A percentile compares a stretch with the other conserved stretches of the same genome.
These are phyloP conservation scores for Agaricus blazei DNA, from an alignment of 768 basidiomycete species.

Conservation along the genomic window DNA sequence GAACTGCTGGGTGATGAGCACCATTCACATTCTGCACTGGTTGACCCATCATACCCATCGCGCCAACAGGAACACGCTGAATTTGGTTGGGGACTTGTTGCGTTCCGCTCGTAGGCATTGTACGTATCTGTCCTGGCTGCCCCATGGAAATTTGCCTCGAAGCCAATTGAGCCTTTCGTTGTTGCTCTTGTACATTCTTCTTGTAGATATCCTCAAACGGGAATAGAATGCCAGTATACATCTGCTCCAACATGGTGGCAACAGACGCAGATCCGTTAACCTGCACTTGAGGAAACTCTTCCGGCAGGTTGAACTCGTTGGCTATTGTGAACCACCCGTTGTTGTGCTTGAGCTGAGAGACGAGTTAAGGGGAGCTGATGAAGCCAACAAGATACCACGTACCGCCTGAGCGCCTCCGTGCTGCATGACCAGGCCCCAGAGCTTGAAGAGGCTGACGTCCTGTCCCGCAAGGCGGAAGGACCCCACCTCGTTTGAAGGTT, in stretches of 20 bases:
- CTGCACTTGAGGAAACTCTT: constrained; percentile 43
- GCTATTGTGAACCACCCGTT: constrained; percentile 54
- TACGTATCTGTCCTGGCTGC: constrained; percentile 18
- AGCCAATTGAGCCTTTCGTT: constrained; percentile 46
- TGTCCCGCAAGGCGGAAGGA: constrained; percentile 64
- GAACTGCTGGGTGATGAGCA: constrained; percentile 1
- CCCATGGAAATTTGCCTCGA: constrained; percentile 30
- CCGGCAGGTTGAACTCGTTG: constrained; percentile 56
- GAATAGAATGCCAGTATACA: constrained; percentile 57
- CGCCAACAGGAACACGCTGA: constrained; percentile 18
- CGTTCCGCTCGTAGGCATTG: constrained; percentile 17
- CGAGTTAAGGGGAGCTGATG: constrained; percentile 12
- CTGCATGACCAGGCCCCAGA: constrained; percentile 60
- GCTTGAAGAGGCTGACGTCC: constrained; percentile 71
- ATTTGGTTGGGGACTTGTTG: constrained; percentile 14
- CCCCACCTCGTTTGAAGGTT: constrained; percentile 58
- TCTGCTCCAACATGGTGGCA: constrained; percentile 46
- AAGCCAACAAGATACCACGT: constrained; percentile 20
- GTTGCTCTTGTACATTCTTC: constrained; percentile 56
- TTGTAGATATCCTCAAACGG: constrained; percentile 73
- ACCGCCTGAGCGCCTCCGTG: constrained; percentile 62
- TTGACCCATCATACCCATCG: constrained; percentile 11
- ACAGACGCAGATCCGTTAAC: constrained; percentile 43
- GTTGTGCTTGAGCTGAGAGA: constrained; percentile 39
- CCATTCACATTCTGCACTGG: neutral